phyloP scores from a whole-genome alignment of 768 basidiomycete genomes.

The Tricholoma terreum region DNA sequence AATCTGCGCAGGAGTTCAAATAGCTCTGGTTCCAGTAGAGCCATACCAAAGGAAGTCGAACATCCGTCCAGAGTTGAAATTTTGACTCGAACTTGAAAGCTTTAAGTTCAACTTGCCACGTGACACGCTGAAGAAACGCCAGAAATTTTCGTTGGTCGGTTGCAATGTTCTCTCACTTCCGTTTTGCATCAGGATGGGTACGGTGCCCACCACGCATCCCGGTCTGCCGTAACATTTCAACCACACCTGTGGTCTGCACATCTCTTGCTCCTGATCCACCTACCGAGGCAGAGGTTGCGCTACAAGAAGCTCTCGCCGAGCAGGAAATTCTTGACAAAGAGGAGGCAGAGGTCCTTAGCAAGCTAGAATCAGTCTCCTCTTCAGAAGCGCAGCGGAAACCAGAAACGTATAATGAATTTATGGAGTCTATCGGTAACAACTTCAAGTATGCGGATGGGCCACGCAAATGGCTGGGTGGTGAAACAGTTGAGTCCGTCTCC shows the following conservation, averaged over 20 bases:
- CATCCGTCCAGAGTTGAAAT: not conserved
- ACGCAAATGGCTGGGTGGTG: conserved; percentile 60
- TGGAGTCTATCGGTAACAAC: conserved; percentile 37
- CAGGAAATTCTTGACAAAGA: conserved; percentile 12
- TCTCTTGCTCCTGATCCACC: conserved; percentile 26
- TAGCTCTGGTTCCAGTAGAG: conserved; percentile 27
- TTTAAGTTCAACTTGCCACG: conserved; percentile 27
- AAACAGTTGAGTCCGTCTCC: conserved; percentile 47
- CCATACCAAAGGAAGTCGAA: not conserved
- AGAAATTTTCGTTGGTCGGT: conserved; percentile 30
- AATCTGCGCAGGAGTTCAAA: conserved; percentile 50
- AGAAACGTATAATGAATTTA: conserved; percentile 39
- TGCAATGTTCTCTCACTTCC: conserved; percentile 35
- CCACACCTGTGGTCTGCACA: conserved; percentile 19
- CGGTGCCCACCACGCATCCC: conserved; percentile 22
- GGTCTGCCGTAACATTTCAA: conserved; percentile 25
- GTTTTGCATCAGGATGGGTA: conserved; percentile 26
- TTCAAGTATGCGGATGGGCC: conserved; percentile 45
- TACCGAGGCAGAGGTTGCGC: conserved; percentile 15
- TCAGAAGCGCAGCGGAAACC: conserved; percentile 13
- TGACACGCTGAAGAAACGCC: conserved; percentile 25
- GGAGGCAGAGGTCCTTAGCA: conserved; percentile 15
- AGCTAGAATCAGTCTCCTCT: not conserved
- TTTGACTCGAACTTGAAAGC: no score
- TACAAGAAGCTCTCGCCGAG: conserved; percentile 17